phyloP scores from a whole-genome alignment of 306 rosid species.

The Cucurbita maxima region DNA sequence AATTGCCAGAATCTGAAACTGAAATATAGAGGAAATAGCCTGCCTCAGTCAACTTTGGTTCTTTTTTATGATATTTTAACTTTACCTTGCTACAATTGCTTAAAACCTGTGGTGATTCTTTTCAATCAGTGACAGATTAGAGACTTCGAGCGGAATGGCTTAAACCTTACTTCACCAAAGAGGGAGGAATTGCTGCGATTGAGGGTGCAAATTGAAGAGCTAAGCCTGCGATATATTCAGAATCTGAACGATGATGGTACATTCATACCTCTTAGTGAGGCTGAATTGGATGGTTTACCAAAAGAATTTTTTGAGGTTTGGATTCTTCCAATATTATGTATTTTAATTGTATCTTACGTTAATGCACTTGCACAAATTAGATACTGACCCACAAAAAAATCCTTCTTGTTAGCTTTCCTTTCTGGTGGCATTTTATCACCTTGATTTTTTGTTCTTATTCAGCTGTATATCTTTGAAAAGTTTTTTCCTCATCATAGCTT shows the following conservation, averaged over 20 bases:
- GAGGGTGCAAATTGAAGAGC: constrained; percentile 54
- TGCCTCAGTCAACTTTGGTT: background rate
- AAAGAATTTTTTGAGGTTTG: constrained; percentile 62
- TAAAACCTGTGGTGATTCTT: constrained; percentile 49
- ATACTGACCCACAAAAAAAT: background rate
- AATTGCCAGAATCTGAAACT: background rate
- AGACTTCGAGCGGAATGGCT: constrained; percentile 86
- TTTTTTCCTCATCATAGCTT: background rate
- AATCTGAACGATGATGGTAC: constrained; percentile 50
- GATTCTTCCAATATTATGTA: background rate
- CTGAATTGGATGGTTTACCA: constrained; percentile 80
- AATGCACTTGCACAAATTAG: background rate
- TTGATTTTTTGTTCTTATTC: background rate
- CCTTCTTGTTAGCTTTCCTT: background rate
- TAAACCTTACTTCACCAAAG: constrained; percentile 77
- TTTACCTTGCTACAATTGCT: background rate
- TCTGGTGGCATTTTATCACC: background rate
- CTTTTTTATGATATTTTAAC: background rate
- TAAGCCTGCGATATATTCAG: constrained; percentile 60
- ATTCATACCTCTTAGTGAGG: constrained; percentile 43
- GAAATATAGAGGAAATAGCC: background rate
- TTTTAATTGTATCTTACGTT: background rate
- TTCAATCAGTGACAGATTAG: constrained; percentile 95
- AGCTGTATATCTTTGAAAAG: background rate
- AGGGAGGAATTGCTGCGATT: constrained; percentile 68